Conservation (phyloP, 2,329 filamentous ascomycete species). For the Fusarium succisae region DNA sequence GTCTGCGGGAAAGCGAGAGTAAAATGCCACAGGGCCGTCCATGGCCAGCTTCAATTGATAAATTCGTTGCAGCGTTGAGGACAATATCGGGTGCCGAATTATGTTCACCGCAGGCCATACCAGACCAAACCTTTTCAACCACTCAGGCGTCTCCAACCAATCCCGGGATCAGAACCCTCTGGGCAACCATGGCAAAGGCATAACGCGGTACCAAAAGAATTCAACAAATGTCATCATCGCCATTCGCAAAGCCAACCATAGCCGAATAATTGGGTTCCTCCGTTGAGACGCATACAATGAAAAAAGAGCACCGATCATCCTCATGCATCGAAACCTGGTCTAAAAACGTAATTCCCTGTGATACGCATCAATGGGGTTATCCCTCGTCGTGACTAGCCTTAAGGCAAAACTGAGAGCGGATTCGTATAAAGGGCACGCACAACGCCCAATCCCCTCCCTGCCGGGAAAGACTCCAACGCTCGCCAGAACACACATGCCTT, state of each 20-base stretch:
- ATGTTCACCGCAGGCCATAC: slow-evolving; percentile 32
- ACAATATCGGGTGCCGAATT: slow-evolving; percentile 35
- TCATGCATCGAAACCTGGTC: slow-evolving; percentile 62
- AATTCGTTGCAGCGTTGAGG: slow-evolving; percentile 39
- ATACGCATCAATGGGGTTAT: slow-evolving; percentile 50
- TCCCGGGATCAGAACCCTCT: slow-evolving; percentile 30
- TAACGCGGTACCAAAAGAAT: slow-evolving; percentile 37
- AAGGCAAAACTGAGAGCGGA: slow-evolving; percentile 42
- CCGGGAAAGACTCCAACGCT: slow-evolving; percentile 46
- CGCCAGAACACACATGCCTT: slow-evolving; percentile 44
- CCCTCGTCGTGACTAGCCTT: slow-evolving; percentile 40
- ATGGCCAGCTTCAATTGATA: slow-evolving; percentile 44
- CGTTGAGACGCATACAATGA: slow-evolving; percentile 51
- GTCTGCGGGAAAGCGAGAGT: slow-evolving; percentile 39
- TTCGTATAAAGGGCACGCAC: slow-evolving; percentile 42
- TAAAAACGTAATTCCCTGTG: slow-evolving; percentile 53
- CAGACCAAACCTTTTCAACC: slow-evolving; percentile 36
- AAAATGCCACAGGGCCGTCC: slow-evolving; percentile 41
- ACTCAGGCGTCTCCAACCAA: slow-evolving; percentile 35
- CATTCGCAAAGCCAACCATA: slow-evolving; percentile 39
- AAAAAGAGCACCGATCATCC: slow-evolving; percentile 53
- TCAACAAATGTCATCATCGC: slow-evolving; percentile 36
- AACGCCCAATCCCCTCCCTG: slow-evolving; percentile 42
- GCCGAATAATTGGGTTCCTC: slow-evolving; percentile 38
- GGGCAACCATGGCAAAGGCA: slow-evolving; percentile 37